Evolutionary conservation across 306 rosid genomes (phyloP).

Genomic region (Canavalia gladiata): DNA sequence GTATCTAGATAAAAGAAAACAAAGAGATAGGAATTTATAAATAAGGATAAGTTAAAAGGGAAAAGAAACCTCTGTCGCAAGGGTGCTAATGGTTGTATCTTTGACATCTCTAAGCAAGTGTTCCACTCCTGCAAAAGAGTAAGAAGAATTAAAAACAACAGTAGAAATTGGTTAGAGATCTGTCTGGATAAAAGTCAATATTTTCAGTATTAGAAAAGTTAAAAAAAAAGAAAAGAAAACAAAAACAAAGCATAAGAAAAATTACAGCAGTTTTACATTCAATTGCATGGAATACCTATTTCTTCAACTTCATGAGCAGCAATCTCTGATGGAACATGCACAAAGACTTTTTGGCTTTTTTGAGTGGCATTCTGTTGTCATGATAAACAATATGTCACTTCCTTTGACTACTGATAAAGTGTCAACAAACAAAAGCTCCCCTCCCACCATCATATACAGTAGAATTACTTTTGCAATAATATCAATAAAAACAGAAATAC

Average conservation of each 20-base stretch:
- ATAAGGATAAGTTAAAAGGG: background rate
- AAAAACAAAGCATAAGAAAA: background rate
- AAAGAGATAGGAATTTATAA: conserved; percentile 22
- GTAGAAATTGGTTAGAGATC: conserved; percentile 1
- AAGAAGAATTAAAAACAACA: conserved; percentile 33
- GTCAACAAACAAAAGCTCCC: conserved; percentile 36
- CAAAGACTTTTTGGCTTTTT: conserved; percentile 90
- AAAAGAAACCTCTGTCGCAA: conserved; percentile 78
- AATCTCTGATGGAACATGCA: conserved; percentile 86
- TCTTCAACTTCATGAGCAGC: conserved; percentile 97
- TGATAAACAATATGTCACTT: conserved; percentile 45
- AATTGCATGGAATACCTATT: conserved; percentile 68
- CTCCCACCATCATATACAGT: conserved; percentile 26
- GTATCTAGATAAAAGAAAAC: background rate
- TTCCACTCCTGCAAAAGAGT: conserved; percentile 75
- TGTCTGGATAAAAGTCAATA: conserved; percentile 22
- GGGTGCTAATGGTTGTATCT: conserved; percentile 82
- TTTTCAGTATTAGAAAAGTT: background rate
- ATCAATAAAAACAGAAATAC: conserved; percentile 8
- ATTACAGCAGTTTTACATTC: conserved; percentile 18
- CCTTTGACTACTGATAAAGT: background rate
- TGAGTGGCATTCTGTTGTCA: conserved; percentile 85
- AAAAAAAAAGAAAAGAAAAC: background rate
- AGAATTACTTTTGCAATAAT: background rate
- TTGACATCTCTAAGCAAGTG: conserved; percentile 76